These are phyloP conservation scores for Neonectria coccinea DNA, from an alignment of 2,329 filamentous ascomycete species.

Conservation along the genomic window DNA sequence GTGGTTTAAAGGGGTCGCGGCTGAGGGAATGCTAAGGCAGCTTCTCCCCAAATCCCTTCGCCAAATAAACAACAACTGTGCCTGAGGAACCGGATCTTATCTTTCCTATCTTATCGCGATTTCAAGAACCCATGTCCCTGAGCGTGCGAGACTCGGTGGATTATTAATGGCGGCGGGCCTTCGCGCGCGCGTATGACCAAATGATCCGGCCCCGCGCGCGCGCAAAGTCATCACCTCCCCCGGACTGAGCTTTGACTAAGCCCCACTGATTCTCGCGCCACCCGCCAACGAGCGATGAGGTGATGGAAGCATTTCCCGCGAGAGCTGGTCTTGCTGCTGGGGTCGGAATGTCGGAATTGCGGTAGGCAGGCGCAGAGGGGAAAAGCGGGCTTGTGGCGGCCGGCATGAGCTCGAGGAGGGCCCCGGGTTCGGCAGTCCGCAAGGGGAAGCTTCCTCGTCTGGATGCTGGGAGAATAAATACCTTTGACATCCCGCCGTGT, in stretches of 20 bases:
- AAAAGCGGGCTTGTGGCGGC: constrained; percentile 10
- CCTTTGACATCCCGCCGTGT: constrained; percentile 8
- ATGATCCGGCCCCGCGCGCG: neutral
- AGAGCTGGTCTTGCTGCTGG: neutral
- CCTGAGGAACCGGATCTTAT: neutral
- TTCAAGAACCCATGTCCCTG: neutral
- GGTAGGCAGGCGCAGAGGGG: neutral
- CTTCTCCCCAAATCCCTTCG: no score
- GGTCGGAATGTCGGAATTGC: constrained; percentile 27
- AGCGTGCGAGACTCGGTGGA: constrained; percentile 22
- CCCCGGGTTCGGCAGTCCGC: neutral
- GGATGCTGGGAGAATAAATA: constrained; percentile 25
- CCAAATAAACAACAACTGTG: no score
- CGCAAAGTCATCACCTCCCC: neutral
- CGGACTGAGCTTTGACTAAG: constrained; percentile 10
- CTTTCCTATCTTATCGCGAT: neutral
- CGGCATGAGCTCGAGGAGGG: neutral
- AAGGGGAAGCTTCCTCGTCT: neutral
- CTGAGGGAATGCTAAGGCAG: no score
- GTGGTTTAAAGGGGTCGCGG: no score
- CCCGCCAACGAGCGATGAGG: constrained; percentile 14
- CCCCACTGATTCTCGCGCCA: constrained; percentile 1
- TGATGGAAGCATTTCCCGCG: constrained; percentile 13
- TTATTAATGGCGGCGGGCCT: constrained; percentile 24
- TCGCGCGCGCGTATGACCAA: constrained; percentile 49